Base-by-base conservation (phyloP, 2,329 filamentous ascomycete genomes). In the Fusarium continuum region DNA sequence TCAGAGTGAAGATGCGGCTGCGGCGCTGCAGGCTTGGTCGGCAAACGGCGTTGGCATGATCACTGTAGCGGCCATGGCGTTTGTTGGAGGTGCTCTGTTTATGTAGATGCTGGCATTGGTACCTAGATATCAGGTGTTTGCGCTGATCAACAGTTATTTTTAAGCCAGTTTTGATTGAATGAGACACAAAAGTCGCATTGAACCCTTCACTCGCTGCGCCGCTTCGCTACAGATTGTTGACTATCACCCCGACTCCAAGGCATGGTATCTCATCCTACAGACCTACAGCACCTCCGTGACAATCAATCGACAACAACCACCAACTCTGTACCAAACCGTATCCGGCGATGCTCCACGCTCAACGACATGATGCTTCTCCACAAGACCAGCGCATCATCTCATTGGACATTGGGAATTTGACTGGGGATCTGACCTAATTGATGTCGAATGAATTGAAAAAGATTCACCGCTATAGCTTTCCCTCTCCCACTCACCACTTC, bases 61-160 rank as follows among this genome's bases (percentile, higher is more conserved):
- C 29, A 65, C 72, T 22, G 47, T 65, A 14, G 44, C 74, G 46
- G 65, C 68, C 23, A 72, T 76, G 69, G 70, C 63, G 9, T 47
- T 72, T 32, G 64, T 70, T 9, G 74, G 73, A 9, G 73, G 69
- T 17, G 73, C 69, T 45, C 29, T 75, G 13, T 60, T 74, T 55
- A 47, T 73, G 41, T 75, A 69, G 66, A 32, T 32, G 28, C 16
- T 31, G 7, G n/a, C 28, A 54, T 17, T 46, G 52, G 16, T 32
- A n/a, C n/a, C n/a, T n/a, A n/a, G n/a, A n/a, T n/a, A n/a, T n/a
- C n/a, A 23, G 22, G 23, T 17, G 23, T 32, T 35, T 51, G 23
- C 22, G 22, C 20, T 38, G 22, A 20, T 49, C 31, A 17, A 40
- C 29, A 32, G n/a, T 57, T 55, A 36, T 34, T 58, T 61, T 28